Evolutionary conservation across 192 early-diverging fungal species (phyloP), one percentile per base, ranked within the genome.

Genomic region (Backusella parvicylindrica): DNA sequence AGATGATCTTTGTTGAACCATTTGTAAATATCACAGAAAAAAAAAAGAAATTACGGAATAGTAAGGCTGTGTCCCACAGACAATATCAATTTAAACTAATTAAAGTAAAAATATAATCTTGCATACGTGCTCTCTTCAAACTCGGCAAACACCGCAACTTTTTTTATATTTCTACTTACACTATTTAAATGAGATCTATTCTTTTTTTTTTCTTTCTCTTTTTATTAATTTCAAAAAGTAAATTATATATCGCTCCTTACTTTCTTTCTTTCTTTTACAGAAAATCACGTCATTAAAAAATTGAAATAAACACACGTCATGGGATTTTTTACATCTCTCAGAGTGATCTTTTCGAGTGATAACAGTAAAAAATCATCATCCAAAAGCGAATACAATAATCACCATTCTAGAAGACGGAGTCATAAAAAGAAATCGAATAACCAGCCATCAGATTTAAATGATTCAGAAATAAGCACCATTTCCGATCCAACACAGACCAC

Each of bases 41-140:
- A 53, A 50, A 53, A 53, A 53, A 53, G 23, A 56, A 56, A 26
- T 23, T 26, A 56, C 50, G 23, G 50, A 56, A 56, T 47, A 12
- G 50, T 21, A 56, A 56, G 9, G 7, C 3, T 26, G 23, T 56
- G 50, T 56, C 7, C 50, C 50, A 56, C 50, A 56, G 50, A 56
- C 23, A 56, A 56, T 56, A 56, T 56, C 50, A 56, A 56, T 56
- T 56, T 56, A 56, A 56, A 23, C 50, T 56, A 56, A 56, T 56
- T 56, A 23, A 56, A 56, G 50, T 12, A 56, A 56, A 56, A 56
- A 56, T 56, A 56, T 56, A 56, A 56, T 56, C 50, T 56, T 56
- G 50, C 50, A 56, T 56, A 56, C 50, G 21, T 26, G 6, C 12
- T n/a, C 9, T 41, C 40, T 41, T 41, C 40, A 41, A 41, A 41